Evolutionary conservation across 139 green algal species (phyloP).

Genomic region (Tetradesmus obliquus): DNA sequence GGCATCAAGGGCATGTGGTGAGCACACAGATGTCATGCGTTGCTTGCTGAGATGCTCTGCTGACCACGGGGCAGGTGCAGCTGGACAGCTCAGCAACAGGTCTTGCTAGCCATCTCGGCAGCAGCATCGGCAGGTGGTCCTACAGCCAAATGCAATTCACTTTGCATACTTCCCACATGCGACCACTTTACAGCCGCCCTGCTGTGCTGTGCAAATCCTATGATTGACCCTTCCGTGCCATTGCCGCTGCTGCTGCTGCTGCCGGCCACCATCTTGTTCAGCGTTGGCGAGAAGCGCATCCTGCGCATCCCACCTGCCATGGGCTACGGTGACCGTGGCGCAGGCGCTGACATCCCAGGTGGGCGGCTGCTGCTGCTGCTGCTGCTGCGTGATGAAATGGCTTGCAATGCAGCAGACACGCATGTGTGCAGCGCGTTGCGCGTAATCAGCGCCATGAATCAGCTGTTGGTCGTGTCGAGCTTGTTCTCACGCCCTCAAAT

Average conservation of each 20-base stretch:
- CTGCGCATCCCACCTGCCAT: slow-evolving; percentile 61
- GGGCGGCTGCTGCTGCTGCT: background rate
- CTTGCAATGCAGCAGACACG: background rate
- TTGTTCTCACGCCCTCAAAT: no score
- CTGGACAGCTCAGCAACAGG: background rate
- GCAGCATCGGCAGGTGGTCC: background rate
- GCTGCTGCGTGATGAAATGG: background rate
- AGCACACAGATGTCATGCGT: background rate
- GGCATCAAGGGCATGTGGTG: slow-evolving; percentile 54
- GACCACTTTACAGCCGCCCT: background rate
- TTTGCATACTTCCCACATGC: no score
- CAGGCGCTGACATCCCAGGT: slow-evolving; percentile 34
- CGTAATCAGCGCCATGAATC: no score
- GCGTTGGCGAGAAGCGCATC: slow-evolving; percentile 70
- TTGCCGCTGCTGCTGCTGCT: background rate
- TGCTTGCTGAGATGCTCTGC: background rate
- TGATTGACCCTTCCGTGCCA: background rate
- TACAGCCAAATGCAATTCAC: background rate
- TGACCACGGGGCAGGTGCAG: background rate
- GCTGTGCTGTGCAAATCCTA: background rate
- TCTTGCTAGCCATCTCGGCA: background rate
- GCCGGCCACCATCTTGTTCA: background rate
- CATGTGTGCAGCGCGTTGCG: background rate
- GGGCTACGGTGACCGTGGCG: slow-evolving; percentile 60
- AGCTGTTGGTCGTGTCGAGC: no score